phyloP scores from a whole-genome alignment of 2,329 filamentous ascomycete genomes.

The Sporothrix sp. region DNA sequence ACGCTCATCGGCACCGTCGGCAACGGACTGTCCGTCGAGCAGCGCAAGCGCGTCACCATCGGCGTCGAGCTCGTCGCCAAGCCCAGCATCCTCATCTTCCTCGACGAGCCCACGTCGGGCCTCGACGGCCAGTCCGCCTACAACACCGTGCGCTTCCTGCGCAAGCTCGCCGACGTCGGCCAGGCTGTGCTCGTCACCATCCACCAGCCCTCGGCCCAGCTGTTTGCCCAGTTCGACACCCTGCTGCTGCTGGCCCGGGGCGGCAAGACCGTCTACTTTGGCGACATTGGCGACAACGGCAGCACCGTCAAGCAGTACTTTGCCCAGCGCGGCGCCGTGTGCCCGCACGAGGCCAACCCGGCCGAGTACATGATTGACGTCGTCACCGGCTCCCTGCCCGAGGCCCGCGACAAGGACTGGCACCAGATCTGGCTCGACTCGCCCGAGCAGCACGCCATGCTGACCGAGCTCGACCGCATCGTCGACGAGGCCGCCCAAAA shows the following conservation, averaged over 20 bases:
- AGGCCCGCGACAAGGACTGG: conserved; percentile 69
- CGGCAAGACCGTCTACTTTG: conserved; percentile 16
- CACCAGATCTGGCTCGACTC: conserved; percentile 68
- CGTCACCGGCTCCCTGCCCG: conserved; percentile 57
- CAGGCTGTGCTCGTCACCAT: conserved; percentile 62
- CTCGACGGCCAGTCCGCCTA: conserved; percentile 61
- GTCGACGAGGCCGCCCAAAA: conserved; percentile 36
- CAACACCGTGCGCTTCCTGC: conserved; percentile 54
- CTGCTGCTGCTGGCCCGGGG: conserved; percentile 14
- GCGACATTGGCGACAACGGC: conserved; percentile 55
- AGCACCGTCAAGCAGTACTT: conserved; percentile 55
- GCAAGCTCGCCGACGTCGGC: conserved; percentile 55
- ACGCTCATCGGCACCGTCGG: conserved; percentile 30
- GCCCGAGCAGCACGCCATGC: conserved; percentile 54
- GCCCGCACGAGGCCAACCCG: conserved; percentile 54
- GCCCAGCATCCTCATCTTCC: conserved; percentile 50
- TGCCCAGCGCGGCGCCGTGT: conserved; percentile 52
- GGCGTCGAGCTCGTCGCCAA: conserved; percentile 53
- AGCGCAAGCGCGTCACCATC: conserved; percentile 48
- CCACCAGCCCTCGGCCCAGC: conserved; percentile 57
- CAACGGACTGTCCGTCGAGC: conserved; percentile 40
- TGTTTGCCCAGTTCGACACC: conserved; percentile 53
- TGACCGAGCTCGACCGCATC: conserved; percentile 47
- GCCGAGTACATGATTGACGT: conserved; percentile 67
- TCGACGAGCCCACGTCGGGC: conserved; percentile 55